A percentile compares a stretch with the other conserved stretches of the same genome.
phyloP scores from a whole-genome alignment of 805 yeast genomes.

The Saccharomycopsis javanensis region DNA sequence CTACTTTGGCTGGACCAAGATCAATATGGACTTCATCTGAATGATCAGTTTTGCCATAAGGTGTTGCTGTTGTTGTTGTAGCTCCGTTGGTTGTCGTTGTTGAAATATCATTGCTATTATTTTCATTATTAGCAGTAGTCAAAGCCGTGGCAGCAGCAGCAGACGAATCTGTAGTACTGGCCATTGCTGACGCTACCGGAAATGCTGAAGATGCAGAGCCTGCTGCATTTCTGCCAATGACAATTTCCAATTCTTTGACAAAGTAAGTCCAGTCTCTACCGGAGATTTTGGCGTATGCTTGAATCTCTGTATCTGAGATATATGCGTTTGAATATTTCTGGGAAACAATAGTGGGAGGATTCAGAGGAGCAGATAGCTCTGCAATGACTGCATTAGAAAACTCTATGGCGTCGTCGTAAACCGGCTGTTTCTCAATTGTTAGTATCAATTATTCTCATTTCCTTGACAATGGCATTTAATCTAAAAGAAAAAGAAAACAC shows the following conservation, averaged over 20 bases:
- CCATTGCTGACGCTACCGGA: background rate
- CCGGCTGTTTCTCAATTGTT: constrained; percentile 3
- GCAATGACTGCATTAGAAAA: constrained; percentile 68
- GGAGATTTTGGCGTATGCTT: constrained; percentile 94
- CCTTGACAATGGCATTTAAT: background rate
- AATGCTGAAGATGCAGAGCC: constrained; percentile 7
- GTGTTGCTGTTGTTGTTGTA: background rate
- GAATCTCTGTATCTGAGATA: constrained; percentile 62
- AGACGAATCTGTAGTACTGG: background rate
- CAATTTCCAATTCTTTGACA: constrained; percentile 64
- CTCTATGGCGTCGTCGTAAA: constrained; percentile 50
- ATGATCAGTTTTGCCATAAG: background rate
- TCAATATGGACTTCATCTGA: constrained; percentile 45
- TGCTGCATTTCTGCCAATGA: constrained; percentile 80
- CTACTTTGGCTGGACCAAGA: constrained; percentile 96
- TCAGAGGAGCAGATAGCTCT: constrained; percentile 52
- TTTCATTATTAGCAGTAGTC: constrained; percentile 20
- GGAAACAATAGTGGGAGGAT: constrained; percentile 68
- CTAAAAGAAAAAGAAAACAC: background rate
- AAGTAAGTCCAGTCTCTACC: constrained; percentile 92
- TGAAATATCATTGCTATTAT: constrained; percentile 2
- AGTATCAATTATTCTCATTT: background rate
- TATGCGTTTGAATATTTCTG: constrained; percentile 63
- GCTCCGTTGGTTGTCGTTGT: background rate
- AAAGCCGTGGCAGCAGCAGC: background rate